Conservation (phyloP, 495 filamentous ascomycete genomes). For the Aspergillus kassunensis region DNA sequence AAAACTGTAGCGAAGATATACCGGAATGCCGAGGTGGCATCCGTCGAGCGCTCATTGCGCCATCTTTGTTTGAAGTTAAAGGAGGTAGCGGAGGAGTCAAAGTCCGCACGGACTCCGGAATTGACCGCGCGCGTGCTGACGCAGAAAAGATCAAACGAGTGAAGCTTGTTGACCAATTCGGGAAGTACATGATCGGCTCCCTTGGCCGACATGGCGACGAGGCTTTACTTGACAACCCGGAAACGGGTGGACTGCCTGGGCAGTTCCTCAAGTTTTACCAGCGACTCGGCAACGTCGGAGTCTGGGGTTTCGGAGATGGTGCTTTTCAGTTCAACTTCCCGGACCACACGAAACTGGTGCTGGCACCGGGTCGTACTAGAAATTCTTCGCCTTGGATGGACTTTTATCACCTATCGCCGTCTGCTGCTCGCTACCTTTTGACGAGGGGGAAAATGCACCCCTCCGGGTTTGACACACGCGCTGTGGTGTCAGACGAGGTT, state of each 20-base stretch:
- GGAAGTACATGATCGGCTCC: slow-evolving; percentile 82
- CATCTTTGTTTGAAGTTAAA: slow-evolving; percentile 52
- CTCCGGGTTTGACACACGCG: slow-evolving; percentile 44
- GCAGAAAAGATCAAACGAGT: slow-evolving; percentile 68
- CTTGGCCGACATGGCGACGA: slow-evolving; percentile 49
- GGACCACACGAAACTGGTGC: slow-evolving; percentile 89
- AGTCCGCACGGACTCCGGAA: slow-evolving; percentile 46
- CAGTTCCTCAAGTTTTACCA: slow-evolving; percentile 87
- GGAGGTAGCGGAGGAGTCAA: slow-evolving; percentile 32
- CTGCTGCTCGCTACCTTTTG: slow-evolving; percentile 60
- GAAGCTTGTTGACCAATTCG: slow-evolving; percentile 85
- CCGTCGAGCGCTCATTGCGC: slow-evolving; percentile 55
- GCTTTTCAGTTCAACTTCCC: slow-evolving; percentile 96
- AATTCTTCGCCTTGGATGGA: slow-evolving; percentile 61
- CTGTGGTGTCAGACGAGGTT: slow-evolving; percentile 57
- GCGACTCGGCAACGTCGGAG: slow-evolving; percentile 77
- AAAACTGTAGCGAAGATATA: slow-evolving; percentile 57
- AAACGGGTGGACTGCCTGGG: slow-evolving; percentile 32
- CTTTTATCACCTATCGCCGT: slow-evolving; percentile 75
- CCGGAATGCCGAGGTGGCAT: slow-evolving; percentile 51
- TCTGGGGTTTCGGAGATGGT: slow-evolving; percentile 87
- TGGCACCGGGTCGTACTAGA: slow-evolving; percentile 64
- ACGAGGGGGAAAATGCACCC: slow-evolving; percentile 57
- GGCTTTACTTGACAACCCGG: slow-evolving; percentile 25
- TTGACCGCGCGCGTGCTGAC: slow-evolving; percentile 53